Percentiles rank a stretch among this genome's conserved stretches.
phyloP scores from a whole-genome alignment of 768 basidiomycete species.

The Xerocomus potaroensis region DNA sequence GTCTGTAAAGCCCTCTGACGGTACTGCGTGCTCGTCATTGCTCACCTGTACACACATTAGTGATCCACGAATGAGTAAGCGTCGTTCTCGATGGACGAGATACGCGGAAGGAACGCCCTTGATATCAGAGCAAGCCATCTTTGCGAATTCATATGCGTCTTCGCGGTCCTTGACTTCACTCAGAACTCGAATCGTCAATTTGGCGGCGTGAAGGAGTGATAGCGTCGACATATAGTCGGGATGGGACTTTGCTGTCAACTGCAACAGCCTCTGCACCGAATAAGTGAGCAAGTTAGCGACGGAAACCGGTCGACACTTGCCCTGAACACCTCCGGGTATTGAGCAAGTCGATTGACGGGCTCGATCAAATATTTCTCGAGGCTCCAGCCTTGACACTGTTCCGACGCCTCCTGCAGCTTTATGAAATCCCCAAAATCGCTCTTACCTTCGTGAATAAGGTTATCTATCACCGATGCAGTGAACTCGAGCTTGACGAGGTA shows the following conservation, averaged over 20 bases:
- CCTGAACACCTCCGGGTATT: conserved; percentile 69
- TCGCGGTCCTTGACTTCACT: conserved; percentile 83
- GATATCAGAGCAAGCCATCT: conserved; percentile 54
- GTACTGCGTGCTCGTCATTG: conserved; percentile 22
- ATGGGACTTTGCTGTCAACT: conserved; percentile 65
- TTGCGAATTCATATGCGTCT: conserved; percentile 78
- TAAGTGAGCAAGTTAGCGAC: conserved; percentile 3
- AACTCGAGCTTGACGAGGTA: conserved; percentile 73
- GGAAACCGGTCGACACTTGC: conserved; percentile 40
- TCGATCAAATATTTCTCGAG: conserved; percentile 68
- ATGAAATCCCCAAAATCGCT: conserved; percentile 87
- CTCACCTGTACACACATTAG: conserved; percentile 42
- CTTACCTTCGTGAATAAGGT: conserved; percentile 42
- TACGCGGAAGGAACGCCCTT: conserved; percentile 49
- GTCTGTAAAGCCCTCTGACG: not conserved
- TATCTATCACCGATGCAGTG: conserved; percentile 50
- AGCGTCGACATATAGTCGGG: conserved; percentile 67
- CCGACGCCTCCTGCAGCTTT: conserved; percentile 53
- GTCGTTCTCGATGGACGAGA: conserved; percentile 69
- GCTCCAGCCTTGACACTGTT: conserved; percentile 57
- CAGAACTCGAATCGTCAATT: conserved; percentile 70
- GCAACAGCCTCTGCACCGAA: conserved; percentile 54
- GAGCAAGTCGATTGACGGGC: conserved; percentile 67
- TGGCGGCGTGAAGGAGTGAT: conserved; percentile 60
- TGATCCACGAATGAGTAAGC: conserved; percentile 64